A percentile compares a stretch with the other conserved stretches of the same genome.
Conservation (phyloP, 768 basidiomycete species). For the Cantharellus cinnabarinus region DNA sequence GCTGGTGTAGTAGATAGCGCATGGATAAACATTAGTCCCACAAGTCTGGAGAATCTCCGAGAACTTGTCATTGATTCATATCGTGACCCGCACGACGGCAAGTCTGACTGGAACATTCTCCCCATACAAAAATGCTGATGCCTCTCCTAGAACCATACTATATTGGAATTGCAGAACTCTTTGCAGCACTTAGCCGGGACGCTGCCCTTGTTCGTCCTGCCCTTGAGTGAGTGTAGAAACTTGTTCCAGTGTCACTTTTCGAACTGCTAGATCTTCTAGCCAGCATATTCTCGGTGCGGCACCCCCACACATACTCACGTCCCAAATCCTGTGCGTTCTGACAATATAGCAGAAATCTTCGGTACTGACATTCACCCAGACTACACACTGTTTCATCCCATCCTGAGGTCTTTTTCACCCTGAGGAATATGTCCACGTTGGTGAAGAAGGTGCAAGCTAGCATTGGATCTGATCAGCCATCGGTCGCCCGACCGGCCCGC, state of each 20-base stretch:
- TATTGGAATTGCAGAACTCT: slow-evolving; percentile 39
- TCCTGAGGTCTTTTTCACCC: slow-evolving; percentile 42
- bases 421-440: slow-evolving; percentile 38
- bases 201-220: slow-evolving; percentile 43
- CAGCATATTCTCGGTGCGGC: slow-evolving; percentile 47
- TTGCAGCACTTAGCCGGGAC: slow-evolving; percentile 41
- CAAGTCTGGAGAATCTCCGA: slow-evolving; percentile 46
- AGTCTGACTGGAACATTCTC: slow-evolving; percentile 1
- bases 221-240: slow-evolving; percentile 32
- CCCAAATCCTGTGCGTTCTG: slow-evolving; percentile 12
- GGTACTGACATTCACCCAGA: slow-evolving; percentile 21
- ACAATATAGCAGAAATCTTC: slow-evolving; percentile 6
- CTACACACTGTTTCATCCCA: slow-evolving; percentile 15
- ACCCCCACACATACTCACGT: slow-evolving; percentile 29
- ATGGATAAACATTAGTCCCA: slow-evolving; percentile 54
- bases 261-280: slow-evolving; percentile 18
- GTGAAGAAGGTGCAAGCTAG: slow-evolving; percentile 57
- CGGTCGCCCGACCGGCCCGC: slow-evolving; percentile 57
- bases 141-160: slow-evolving; percentile 39
- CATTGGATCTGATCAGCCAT: slow-evolving; percentile 44
- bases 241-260: slow-evolving; percentile 1
- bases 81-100: slow-evolving; percentile 48
- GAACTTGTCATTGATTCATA: slow-evolving; percentile 69
- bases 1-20: slow-evolving; percentile 55
- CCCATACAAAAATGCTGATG: slow-evolving; percentile 1